Conservation (phyloP, 148 eudicot genomes). For the Silene conica region DNA sequence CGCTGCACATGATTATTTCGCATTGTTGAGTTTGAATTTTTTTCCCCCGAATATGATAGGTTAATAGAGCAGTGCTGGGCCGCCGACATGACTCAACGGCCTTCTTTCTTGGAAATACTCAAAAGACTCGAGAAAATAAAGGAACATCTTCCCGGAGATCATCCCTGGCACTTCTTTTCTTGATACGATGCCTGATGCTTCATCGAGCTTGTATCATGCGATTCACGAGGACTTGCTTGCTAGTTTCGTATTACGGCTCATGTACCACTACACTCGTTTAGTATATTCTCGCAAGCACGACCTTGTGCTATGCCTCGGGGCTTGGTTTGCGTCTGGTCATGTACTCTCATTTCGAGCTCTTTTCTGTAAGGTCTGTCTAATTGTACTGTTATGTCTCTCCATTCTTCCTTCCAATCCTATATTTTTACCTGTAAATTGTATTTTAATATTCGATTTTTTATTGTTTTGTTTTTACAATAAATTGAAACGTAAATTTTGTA, state of each 20-base stretch:
- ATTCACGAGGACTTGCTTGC: neutral
- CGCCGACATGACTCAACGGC: constrained; percentile 71
- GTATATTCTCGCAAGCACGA: constrained; percentile 10
- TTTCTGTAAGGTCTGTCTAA: neutral
- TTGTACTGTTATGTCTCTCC: constrained; percentile 3
- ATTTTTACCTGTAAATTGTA: neutral
- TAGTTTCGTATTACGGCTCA: neutral
- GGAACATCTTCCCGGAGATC: constrained; percentile 52
- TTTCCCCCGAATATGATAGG: constrained; percentile 31
- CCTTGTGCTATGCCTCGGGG: neutral
- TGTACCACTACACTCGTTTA: neutral
- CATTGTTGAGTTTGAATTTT: neutral
- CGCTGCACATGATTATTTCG: neutral
- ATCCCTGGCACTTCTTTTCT: constrained; percentile 77
- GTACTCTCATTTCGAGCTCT: constrained; percentile 5
- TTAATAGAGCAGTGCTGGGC: constrained; percentile 81
- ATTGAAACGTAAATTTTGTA: neutral
- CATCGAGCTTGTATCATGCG: neutral
- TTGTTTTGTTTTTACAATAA: too few relatives aligned
- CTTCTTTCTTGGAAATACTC: constrained; percentile 82
- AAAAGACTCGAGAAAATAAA: constrained; percentile 79
- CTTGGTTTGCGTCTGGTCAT: constrained; percentile 1
- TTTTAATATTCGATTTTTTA: too few relatives aligned
- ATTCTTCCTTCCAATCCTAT: neutral
- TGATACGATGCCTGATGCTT: constrained; percentile 28